Percentiles rank a stretch among this genome's conserved stretches.
Conservation (phyloP, 768 basidiomycete genomes). For the Artomyces pyxidatus region DNA sequence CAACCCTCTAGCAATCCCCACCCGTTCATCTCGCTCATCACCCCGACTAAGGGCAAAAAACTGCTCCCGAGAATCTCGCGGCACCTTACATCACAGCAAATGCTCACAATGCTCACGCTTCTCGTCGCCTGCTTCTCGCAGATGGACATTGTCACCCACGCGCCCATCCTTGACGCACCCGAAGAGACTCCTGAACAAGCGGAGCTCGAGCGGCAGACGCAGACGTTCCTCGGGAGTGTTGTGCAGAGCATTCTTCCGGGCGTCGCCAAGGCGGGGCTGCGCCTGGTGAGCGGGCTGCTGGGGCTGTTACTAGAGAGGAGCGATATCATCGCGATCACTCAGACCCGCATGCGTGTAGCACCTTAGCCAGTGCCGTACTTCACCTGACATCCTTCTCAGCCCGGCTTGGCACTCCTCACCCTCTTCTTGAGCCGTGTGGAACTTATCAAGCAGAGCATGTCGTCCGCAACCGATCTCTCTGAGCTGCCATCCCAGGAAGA, state of each 20-base stretch:
- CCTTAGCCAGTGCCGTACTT: not conserved
- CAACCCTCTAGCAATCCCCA: conserved; percentile 65
- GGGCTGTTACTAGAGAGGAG: conserved; percentile 76
- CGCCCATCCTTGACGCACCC: conserved; percentile 59
- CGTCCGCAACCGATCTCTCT: conserved; percentile 39
- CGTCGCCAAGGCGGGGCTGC: conserved; percentile 69
- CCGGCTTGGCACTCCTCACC: conserved; percentile 86
- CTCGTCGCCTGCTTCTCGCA: conserved; percentile 92
- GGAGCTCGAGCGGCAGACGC: conserved; percentile 83
- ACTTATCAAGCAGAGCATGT: conserved; percentile 71
- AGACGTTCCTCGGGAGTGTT: conserved; percentile 79
- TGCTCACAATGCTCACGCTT: conserved; percentile 83
- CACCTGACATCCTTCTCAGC: conserved; percentile 36
- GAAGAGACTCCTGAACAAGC: conserved; percentile 53
- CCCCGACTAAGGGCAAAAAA: conserved; percentile 86
- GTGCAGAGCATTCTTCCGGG: conserved; percentile 82
- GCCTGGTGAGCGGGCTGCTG: conserved; percentile 80
- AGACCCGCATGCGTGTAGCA: conserved; percentile 74
- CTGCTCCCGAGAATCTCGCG: conserved; percentile 84
- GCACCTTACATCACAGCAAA: conserved; percentile 67
- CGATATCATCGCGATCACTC: conserved; percentile 62
- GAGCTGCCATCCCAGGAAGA: conserved; percentile 66
- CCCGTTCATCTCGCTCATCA: conserved; percentile 90
- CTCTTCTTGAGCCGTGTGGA: conserved; percentile 91
- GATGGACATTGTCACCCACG: conserved; percentile 81